A percentile compares a stretch with the other conserved stretches of the same genome.
Conservation (phyloP, 2,329 filamentous ascomycete genomes). For the Monilinia polystroma region DNA sequence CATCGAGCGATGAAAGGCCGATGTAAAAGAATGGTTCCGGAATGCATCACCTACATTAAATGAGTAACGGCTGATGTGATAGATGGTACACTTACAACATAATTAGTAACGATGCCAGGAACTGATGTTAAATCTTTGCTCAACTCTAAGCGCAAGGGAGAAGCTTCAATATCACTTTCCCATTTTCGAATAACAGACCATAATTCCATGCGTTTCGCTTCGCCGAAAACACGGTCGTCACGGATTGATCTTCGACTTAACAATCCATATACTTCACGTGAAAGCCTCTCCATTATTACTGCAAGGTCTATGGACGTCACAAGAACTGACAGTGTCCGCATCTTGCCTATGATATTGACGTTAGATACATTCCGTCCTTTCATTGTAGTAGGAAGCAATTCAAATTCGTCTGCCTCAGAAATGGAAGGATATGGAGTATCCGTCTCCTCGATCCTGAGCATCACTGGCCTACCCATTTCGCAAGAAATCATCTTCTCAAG, state of each 20-base stretch:
- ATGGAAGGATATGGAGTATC: constrained; percentile 37
- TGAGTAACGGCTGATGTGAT: neutral
- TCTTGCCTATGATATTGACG: constrained; percentile 30
- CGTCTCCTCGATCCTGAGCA: constrained; percentile 35
- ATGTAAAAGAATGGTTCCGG: constrained; percentile 36
- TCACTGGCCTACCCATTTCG: constrained; percentile 37
- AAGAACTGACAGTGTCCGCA: constrained; percentile 37
- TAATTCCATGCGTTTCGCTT: constrained; percentile 33
- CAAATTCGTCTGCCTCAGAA: constrained; percentile 39
- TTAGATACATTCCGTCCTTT: constrained; percentile 19
- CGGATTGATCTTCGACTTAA: constrained; percentile 35
- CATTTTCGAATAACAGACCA: constrained; percentile 34
- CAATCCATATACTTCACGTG: constrained; percentile 36
- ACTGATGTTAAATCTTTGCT: constrained; percentile 33
- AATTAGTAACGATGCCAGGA: constrained; percentile 36
- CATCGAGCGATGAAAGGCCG: constrained; percentile 38
- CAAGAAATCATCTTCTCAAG: constrained; percentile 39
- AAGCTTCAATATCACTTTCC: constrained; percentile 34
- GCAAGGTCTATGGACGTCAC: constrained; percentile 34
- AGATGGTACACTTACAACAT: constrained; percentile 32
- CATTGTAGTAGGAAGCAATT: constrained; percentile 33
- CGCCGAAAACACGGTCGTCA: constrained; percentile 32
- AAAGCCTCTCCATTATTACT: constrained; percentile 34
- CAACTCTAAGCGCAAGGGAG: constrained; percentile 35
- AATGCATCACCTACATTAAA: constrained; percentile 33